phyloP scores from a whole-genome alignment of 306 rosid species.

The Rosa rugosa region DNA sequence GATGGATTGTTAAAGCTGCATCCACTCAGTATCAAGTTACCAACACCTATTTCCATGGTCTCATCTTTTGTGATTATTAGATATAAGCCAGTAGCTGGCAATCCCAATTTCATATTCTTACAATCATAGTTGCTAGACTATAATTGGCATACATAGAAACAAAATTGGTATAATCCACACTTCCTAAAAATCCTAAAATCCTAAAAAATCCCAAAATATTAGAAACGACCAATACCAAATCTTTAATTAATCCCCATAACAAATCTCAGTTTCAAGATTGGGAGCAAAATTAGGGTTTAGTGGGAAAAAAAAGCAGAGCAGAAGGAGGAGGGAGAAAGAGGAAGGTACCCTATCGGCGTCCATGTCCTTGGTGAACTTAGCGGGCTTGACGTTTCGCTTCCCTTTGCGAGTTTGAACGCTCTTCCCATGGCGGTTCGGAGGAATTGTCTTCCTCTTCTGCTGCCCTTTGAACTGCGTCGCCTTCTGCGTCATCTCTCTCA shows the following conservation, averaged over 20 bases:
- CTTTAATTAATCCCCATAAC: too few relatives aligned
- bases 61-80: background rate
- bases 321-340: background rate
- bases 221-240: too few relatives aligned
- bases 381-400: slow-evolving; percentile 70
- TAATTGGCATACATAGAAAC: background rate
- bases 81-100: background rate
- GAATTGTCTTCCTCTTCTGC: slow-evolving; percentile 66
- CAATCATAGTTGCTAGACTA: too few relatives aligned
- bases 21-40: background rate
- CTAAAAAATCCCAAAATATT: too few relatives aligned
- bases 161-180: background rate
- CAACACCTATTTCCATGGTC: background rate
- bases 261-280: too few relatives aligned
- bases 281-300: background rate
- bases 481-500: slow-evolving; percentile 67
- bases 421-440: slow-evolving; percentile 86
- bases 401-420: slow-evolving; percentile 64
- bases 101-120: background rate
- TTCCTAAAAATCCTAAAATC: too few relatives aligned
- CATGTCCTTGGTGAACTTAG: slow-evolving; percentile 68
- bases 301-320: background rate
- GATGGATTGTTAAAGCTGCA: too few relatives aligned
- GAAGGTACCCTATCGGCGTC: slow-evolving; percentile 76
- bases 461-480: slow-evolving; percentile 69